Conservation (phyloP, 768 basidiomycete species). For the Coprinopsis sp. region DNA sequence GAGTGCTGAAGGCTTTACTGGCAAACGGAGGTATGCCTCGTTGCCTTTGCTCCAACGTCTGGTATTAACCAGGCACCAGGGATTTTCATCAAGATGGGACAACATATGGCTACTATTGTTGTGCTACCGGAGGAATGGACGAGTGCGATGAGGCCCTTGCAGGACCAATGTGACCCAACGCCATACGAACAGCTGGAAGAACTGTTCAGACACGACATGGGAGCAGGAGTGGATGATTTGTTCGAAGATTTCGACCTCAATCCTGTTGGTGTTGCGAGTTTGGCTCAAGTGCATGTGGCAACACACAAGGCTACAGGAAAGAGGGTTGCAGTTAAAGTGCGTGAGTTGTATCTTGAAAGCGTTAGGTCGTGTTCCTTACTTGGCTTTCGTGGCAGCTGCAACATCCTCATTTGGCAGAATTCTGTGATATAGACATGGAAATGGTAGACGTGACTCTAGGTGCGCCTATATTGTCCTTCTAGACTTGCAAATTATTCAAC, state of each 20-base stretch:
- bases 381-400: constrained; percentile 49
- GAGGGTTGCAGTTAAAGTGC: constrained; percentile 82
- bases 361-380: not conserved
- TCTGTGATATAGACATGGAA: constrained; percentile 85
- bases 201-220: constrained; percentile 79
- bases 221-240: constrained; percentile 60
- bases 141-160: constrained; percentile 51
- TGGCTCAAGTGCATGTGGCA: constrained; percentile 94
- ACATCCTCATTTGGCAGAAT: constrained; percentile 92
- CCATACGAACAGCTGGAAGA: constrained; percentile 69
- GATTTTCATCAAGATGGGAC: constrained; percentile 86
- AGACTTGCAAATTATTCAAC: not conserved
- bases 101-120: constrained; percentile 71
- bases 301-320: constrained; percentile 64
- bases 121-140: constrained; percentile 54
- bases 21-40: constrained; percentile 72
- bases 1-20: constrained; percentile 78
- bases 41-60: not conserved
- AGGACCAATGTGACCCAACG: constrained; percentile 93
- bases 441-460: constrained; percentile 75
- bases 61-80: constrained; percentile 32
- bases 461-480: constrained; percentile 21
- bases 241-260: constrained; percentile 82
- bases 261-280: constrained; percentile 92
- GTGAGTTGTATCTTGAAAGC: not conserved